Evolutionary conservation across 176 grass and related monocot species (phyloP), one percentile per base, ranked within the genome.

Genomic region (Elymus sibiricus): DNA sequence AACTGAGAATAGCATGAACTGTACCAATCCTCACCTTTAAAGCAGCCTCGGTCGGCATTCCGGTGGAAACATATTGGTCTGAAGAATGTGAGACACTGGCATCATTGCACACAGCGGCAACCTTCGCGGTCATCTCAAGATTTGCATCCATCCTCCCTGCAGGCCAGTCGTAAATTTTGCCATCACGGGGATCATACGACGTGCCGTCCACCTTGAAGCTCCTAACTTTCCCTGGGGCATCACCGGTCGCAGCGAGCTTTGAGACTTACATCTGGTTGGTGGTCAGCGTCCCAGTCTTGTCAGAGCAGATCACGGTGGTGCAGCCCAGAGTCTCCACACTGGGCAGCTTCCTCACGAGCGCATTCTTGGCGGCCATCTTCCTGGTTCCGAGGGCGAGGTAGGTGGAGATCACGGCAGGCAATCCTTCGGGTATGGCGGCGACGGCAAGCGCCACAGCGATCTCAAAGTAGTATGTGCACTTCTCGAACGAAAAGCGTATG

Each of bases 321-420:
- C 95, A 98, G 3, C 95, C 95, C 5, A 95, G 86, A 1, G 95
- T 98, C 87, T 98, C 95, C 14, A 95, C 95, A 34, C 95, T 98
- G 0, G 91, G 95, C 29, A 98, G 79, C 88, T 98, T 98, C 68
- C 95, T 87, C 11, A 98, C 95, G 38, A 98, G 89, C 0, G 95
- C 95, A 46, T 98, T 98, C 68, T 98, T 98, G 81, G 94, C 91
- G 0, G 95, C 95, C 95, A 98, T 98, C 94, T 98, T 98, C 85
- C 93, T 70, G 1, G 95, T 98, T 2, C 95, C 95, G 11, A 98
- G 87, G 31, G 95, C 95, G 5, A 98, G 86, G 86, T 91, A 98
- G 0, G 95, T 95, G 64, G 95, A 95, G 84, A 98, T 98, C 12
- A 98, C 95, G 4, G 93, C 95, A 2, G 95, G 93, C 9, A 98